Conservation (phyloP, 495 filamentous ascomycete genomes). For the Evernia prunastri region DNA sequence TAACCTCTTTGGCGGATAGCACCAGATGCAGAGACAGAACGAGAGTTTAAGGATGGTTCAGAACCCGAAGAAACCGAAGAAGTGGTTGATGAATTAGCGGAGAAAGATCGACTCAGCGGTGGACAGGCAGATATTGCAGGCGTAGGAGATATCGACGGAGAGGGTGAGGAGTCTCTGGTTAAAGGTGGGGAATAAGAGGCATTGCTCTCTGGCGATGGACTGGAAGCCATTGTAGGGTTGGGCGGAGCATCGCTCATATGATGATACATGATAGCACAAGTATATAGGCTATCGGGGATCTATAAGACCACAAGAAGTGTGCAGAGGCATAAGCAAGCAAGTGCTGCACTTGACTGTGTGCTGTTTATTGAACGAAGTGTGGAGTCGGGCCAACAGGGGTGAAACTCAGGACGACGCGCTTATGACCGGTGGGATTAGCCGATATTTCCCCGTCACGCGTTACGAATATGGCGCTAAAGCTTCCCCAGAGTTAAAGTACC, state of each 20-base stretch:
- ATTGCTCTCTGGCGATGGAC: slow-evolving; percentile 20
- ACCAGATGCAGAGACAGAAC: slow-evolving; percentile 49
- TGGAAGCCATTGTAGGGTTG: neutral
- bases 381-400: slow-evolving; percentile 2
- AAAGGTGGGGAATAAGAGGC: slow-evolving; percentile 23
- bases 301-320: neutral
- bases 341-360: neutral
- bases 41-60: slow-evolving; percentile 41
- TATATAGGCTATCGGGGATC: neutral
- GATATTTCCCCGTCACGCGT: neutral
- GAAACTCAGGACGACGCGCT: slow-evolving; percentile 3
- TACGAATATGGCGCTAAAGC: neutral
- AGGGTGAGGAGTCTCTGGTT: slow-evolving; percentile 41
- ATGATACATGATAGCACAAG: neutral
- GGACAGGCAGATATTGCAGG: slow-evolving; percentile 30
- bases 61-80: slow-evolving; percentile 43
- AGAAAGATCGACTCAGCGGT: slow-evolving; percentile 66
- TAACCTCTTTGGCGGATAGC: slow-evolving; percentile 68
- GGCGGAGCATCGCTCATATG: neutral
- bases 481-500: neutral
- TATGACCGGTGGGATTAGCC: neutral
- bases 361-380: neutral
- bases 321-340: neutral
- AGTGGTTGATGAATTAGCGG: slow-evolving; percentile 71
- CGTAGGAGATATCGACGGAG: slow-evolving; percentile 30